phyloP scores from a whole-genome alignment of 2,329 filamentous ascomycete species.

The Aureobasidium sp. region DNA sequence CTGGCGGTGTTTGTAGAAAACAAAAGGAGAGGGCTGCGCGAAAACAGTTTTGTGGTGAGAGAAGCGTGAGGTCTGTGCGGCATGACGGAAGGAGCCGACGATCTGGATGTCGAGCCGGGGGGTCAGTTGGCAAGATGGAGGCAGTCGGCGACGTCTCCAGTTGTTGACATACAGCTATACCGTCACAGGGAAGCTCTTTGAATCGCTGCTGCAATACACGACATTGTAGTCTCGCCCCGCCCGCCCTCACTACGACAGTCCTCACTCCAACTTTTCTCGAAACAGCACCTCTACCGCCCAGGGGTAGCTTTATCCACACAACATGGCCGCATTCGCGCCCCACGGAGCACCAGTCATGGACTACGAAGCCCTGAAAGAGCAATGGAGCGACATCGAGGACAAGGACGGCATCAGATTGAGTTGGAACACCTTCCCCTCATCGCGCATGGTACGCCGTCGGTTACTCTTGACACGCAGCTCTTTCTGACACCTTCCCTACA shows the following conservation, averaged over 20 bases:
- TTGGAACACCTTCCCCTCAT: conserved; percentile 98
- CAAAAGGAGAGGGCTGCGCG: conserved; percentile 26
- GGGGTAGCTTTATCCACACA: conserved; percentile 8
- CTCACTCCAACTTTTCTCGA: background rate
- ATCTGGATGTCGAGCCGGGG: background rate
- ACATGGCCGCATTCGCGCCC: conserved; percentile 18
- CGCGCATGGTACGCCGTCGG: conserved; percentile 59
- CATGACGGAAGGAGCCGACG: conserved; percentile 13
- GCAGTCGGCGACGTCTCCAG: conserved; percentile 21
- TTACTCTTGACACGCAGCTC: background rate
- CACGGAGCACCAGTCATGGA: conserved; percentile 57
- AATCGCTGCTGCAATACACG: background rate
- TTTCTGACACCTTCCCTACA: conserved; percentile 16
- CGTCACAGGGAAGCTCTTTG: background rate
- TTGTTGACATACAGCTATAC: conserved; percentile 8
- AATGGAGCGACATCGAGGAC: conserved; percentile 95
- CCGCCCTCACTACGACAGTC: background rate
- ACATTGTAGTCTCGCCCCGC: background rate
- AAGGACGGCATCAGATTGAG: conserved; percentile 91
- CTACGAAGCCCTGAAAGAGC: conserved; percentile 87
- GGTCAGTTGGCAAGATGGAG: background rate
- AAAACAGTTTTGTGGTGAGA: conserved; percentile 21
- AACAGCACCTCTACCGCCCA: background rate
- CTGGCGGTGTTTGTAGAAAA: conserved; percentile 46
- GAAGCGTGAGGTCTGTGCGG: background rate